Conservation (phyloP, 2,329 filamentous ascomycete species). For the Metarhizium sp. region DNA sequence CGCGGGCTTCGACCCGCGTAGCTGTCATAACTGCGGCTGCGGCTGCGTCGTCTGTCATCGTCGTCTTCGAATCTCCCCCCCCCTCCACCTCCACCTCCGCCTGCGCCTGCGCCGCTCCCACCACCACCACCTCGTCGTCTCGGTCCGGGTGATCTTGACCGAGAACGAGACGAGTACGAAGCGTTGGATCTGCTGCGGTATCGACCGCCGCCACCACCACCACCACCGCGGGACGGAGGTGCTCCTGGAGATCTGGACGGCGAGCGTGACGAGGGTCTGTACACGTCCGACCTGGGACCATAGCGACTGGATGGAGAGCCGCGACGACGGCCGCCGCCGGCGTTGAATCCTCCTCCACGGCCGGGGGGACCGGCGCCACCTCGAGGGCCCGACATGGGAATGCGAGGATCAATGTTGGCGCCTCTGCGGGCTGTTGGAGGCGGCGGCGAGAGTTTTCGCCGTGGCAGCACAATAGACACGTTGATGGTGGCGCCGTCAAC, state of each 20-base stretch:
- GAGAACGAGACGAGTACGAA: conserved; percentile 39
- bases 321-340: conserved; percentile 27
- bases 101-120: conserved; percentile 4
- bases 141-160: conserved; percentile 30
- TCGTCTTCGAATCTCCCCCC: conserved; percentile 12
- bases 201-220: conserved; percentile 21
- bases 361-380: conserved; percentile 22
- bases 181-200: conserved; percentile 36
- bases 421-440: conserved; percentile 63
- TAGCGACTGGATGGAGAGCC: conserved; percentile 26
- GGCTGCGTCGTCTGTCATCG: conserved; percentile 31
- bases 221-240: conserved; percentile 22
- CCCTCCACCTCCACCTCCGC: conserved; percentile 19
- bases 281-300: conserved; percentile 43
- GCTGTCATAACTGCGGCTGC: conserved; percentile 37
- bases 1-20: conserved; percentile 29
- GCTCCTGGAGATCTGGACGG: conserved; percentile 32
- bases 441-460: conserved; percentile 70
- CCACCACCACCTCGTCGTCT: conserved; percentile 19
- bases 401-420: conserved; percentile 45
- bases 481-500: conserved; percentile 74
- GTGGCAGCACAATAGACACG: conserved; percentile 81
- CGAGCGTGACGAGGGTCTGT: conserved; percentile 49
- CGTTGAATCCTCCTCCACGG: conserved; percentile 18
- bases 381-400: conserved; percentile 21